Evolutionary conservation across 441 rosid species (phyloP).

Genomic region (Syzygium syzygioides): DNA sequence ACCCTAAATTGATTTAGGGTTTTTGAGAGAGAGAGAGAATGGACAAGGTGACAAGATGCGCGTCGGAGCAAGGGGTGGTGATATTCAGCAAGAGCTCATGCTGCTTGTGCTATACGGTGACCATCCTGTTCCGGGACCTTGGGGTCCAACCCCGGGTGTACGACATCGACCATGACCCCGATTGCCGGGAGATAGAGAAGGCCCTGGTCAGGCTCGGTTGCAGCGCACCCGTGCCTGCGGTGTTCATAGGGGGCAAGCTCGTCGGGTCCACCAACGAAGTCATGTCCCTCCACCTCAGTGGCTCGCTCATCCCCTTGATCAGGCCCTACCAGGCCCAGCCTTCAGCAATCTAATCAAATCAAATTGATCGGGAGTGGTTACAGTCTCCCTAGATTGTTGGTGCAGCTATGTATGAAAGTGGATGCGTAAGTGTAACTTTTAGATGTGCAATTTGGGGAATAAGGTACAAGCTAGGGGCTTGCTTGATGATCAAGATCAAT

Average conservation of each 20-base stretch:
- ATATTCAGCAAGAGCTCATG: slow-evolving; percentile 15
- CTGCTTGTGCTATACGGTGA: slow-evolving; percentile 13
- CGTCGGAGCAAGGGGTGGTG: slow-evolving; percentile 3
- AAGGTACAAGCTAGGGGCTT: background rate
- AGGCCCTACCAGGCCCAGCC: slow-evolving; percentile 14
- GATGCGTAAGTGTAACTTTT: background rate
- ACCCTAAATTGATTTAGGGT: background rate
- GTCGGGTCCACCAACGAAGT: slow-evolving; percentile 15
- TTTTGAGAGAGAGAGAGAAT: background rate
- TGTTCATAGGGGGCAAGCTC: slow-evolving; percentile 11
- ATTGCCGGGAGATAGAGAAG: slow-evolving; percentile 11
- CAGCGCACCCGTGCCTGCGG: slow-evolving; percentile 2
- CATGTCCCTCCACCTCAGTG: slow-evolving; percentile 17
- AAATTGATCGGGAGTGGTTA: background rate
- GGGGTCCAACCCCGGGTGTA: slow-evolving; percentile 8
- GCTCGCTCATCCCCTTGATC: background rate
- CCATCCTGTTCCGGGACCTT: slow-evolving; percentile 10
- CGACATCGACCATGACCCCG: slow-evolving; percentile 11
- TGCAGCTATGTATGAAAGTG: background rate
- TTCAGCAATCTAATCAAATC: background rate
- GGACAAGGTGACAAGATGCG: slow-evolving; percentile 7
- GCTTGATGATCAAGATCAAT: background rate
- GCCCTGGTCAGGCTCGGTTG: slow-evolving; percentile 11
- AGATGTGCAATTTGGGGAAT: background rate
- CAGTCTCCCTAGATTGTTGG: background rate